Base-by-base conservation (phyloP, 1,284 basidiomycete genomes). In the Pseudozyma hubeiensis region DNA sequence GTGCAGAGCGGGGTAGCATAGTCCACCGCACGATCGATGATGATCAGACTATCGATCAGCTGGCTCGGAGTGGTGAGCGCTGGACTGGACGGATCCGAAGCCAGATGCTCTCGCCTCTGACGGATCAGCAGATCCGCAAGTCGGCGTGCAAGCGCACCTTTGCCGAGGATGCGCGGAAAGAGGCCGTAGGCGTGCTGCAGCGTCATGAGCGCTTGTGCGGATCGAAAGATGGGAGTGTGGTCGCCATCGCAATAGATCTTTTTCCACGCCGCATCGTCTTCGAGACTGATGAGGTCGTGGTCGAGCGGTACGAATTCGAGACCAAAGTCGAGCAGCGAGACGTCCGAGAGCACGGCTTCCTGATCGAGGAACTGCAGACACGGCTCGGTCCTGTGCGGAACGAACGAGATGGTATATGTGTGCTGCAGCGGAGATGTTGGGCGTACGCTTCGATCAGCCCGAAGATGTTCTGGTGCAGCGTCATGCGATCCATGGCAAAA, bases 1-100 rank as follows among this genome's bases (percentile, higher is more conserved):
- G 96, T 99, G 48, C 96, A 90, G 56, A 99, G 88, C 1, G 96
- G 94, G 0, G 96, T 97, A 55, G 97, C 90, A 90, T 97, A 92
- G 84, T 99, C 97, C n/a, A 93, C 90, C 45, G 90, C 89, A 53
- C 97, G 89, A 84, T 99, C 97, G 59, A 99, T 81, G 44, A 99
- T 88, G 74, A 99, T 90, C 61, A 99, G 86, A 19, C 90, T 91
- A 83, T 99, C 97, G 58, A 99, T 89, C 19, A 84, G 70, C n/a
- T 81, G 78, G 43, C 76, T 79, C 8, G 77, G 65, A 17, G 63
- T 70, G 4, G 71, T 70, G 29, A 81, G 76, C 14, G 75, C 69
- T 6, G 60, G 79, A 53, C 64, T 82, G 55, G 69, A 84, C 64
- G 55, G 79, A 52, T 72, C 83, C 3, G 81, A 75, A 2, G 85